These are phyloP conservation scores for Clausena lansium DNA, from an alignment of 345 rosid species.

Conservation along the genomic window DNA sequence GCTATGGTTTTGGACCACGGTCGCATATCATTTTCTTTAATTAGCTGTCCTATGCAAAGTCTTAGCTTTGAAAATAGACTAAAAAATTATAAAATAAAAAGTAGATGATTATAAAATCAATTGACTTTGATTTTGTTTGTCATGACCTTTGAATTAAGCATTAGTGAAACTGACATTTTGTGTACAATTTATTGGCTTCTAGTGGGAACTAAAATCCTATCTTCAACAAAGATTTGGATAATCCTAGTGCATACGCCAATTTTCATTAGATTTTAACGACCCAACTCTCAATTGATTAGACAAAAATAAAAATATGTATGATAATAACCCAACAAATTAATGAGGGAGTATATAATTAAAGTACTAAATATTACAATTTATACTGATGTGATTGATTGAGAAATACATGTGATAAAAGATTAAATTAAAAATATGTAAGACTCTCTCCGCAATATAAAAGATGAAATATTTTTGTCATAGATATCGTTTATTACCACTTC, in stretches of 20 bases:
- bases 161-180: background rate
- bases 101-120: background rate
- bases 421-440: no score
- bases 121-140: background rate
- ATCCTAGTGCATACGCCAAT: no score
- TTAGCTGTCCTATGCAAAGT: background rate
- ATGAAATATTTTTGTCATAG: background rate
- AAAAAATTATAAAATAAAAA: background rate
- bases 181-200: background rate
- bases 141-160: background rate
- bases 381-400: no score
- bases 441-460: background rate
- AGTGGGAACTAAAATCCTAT: no score
- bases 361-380: no score
- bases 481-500: background rate
- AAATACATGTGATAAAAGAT: no score
- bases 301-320: no score
- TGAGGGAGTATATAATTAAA: no score
- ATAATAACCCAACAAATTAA: background rate
- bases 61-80: background rate
- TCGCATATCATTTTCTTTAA: background rate
- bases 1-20: background rate
- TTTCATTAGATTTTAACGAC: no score
- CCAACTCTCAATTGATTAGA: no score
- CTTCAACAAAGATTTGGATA: no score